Percentiles rank a stretch among this genome's conserved stretches.
phyloP scores from a whole-genome alignment of 164 flowering plant genomes.

The Macadamia integrifolia region DNA sequence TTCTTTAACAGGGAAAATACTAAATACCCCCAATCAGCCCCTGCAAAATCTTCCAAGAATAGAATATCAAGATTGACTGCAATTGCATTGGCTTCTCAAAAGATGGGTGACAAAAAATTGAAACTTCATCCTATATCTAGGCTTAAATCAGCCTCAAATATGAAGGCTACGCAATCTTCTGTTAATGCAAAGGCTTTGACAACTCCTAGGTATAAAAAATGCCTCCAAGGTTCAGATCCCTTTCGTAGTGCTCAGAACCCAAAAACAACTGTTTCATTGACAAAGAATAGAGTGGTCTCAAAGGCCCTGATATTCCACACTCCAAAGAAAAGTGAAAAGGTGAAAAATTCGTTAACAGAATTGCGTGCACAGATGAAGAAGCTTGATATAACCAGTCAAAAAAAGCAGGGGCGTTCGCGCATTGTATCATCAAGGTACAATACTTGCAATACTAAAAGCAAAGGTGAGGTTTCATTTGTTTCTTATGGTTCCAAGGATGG shows the following conservation, averaged over 20 bases:
- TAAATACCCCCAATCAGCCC: constrained; percentile 84
- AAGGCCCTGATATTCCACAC: constrained; percentile 65
- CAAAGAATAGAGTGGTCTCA: constrained; percentile 38
- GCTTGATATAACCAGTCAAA: constrained; percentile 45
- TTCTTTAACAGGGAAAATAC: constrained; percentile 25
- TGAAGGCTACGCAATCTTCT: no score
- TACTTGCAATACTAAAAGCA: constrained; percentile 18
- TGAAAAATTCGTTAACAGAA: constrained; percentile 25
- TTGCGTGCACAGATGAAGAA: constrained; percentile 56
- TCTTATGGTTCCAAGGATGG: constrained; percentile 17
- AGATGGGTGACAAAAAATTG: constrained; percentile 27
- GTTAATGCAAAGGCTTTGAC: no score
- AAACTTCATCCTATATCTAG: constrained; percentile 22
- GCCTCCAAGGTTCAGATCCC: not conserved
- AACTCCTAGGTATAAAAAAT: no score
- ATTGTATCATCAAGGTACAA: constrained; percentile 18
- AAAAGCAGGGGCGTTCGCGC: constrained; percentile 26
- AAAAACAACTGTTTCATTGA: constrained; percentile 21
- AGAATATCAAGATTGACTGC: constrained; percentile 54
- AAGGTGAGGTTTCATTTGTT: constrained; percentile 21
- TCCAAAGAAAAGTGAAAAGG: constrained; percentile 54
- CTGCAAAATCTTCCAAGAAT: constrained; percentile 65
- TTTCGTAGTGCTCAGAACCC: constrained; percentile 58
- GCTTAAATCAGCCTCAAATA: no score
- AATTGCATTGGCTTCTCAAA: constrained; percentile 47